Base-by-base conservation (phyloP, 2,329 filamentous ascomycete species). In the Xylaria sp. region DNA sequence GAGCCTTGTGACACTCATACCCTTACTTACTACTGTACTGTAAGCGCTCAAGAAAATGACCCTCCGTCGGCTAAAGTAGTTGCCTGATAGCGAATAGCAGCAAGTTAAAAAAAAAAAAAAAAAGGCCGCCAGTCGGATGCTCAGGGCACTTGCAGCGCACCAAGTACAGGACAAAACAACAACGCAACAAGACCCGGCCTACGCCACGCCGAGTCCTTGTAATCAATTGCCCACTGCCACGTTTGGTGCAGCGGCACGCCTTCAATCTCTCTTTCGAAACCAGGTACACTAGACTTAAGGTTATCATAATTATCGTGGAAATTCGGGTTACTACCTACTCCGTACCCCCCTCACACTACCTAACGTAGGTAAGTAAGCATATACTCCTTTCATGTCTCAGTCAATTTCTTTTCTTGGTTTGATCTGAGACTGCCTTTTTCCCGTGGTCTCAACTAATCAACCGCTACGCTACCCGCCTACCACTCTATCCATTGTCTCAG, bases 161-260 rank as follows among this genome's bases (percentile, higher is more conserved):
- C 11, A n/a, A n/a, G n/a, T n/a, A n/a, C n/a, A n/a, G n/a, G n/a
- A n/a, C n/a, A n/a, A n/a, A n/a, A 50, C 46, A 38, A 38, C 28
- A 23, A 47, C 45, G 25, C 45, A 47, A 31, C 45, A 31, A 31
- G 9, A 4, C 9, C 9, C 5, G 7, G 3, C 31, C 31, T 45
- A 43, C 60, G 60, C 60, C 60, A 62, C 60, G 50, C 35, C 43
- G 12, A 28, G 28, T 31, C 60, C 50, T 53, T 55, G 50, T 31
- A 61, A 61, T 64, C 52, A 64, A 64, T 64, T 52, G 47, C 53
- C 46, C 47, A 23, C n/a, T 61, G 57, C 61, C 61, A 61, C 57
- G 61, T 64, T 61, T 46, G 12, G 47, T 42, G 14, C 56, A 49
- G 11, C 28, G n/a, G 25, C 12, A 28, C 49, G 9, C 5, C 25